A percentile compares a stretch with the other conserved stretches of the same genome.
These are phyloP conservation scores for Hyparrhenia diplandra DNA, from an alignment of 176 grass and related monocot species.

Conservation along the genomic window DNA sequence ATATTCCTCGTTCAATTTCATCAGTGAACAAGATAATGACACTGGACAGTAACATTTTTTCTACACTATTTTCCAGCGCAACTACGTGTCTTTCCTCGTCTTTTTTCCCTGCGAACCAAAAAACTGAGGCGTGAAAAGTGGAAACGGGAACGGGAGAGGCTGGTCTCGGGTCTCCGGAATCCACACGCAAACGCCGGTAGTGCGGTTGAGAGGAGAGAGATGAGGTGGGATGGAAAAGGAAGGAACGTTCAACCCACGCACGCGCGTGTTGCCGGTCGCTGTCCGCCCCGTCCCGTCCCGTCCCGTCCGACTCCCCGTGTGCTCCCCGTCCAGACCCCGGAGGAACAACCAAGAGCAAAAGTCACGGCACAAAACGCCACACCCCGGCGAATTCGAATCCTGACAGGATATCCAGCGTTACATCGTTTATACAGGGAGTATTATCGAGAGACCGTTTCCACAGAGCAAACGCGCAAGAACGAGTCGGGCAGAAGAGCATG, in stretches of 20 bases:
- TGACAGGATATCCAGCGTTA: neutral
- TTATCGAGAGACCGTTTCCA: neutral
- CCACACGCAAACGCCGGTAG: slow-evolving; percentile 10
- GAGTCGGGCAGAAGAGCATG: neutral
- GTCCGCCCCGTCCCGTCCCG: neutral
- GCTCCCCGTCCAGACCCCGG: neutral
- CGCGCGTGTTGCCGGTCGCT: slow-evolving; percentile 10
- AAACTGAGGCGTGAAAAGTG: neutral
- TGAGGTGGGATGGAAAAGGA: neutral
- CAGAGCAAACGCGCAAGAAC: too few species aligned
- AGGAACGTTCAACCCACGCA: slow-evolving; percentile 22
- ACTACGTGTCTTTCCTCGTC: neutral
- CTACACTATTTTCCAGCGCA: neutral
- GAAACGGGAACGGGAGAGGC: neutral
- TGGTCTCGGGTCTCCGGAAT: neutral
- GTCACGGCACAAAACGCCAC: neutral
- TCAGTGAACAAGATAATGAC: too few species aligned
- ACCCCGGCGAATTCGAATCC: neutral
- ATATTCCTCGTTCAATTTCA: neutral
- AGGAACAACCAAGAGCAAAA: neutral
- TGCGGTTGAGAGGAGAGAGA: neutral
- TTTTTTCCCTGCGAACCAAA: neutral
- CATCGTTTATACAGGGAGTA: neutral
- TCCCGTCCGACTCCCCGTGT: neutral
- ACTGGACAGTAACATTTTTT: neutral